phyloP scores from a whole-genome alignment of 768 basidiomycete genomes.

The Phylloporus rhodoxanthus region DNA sequence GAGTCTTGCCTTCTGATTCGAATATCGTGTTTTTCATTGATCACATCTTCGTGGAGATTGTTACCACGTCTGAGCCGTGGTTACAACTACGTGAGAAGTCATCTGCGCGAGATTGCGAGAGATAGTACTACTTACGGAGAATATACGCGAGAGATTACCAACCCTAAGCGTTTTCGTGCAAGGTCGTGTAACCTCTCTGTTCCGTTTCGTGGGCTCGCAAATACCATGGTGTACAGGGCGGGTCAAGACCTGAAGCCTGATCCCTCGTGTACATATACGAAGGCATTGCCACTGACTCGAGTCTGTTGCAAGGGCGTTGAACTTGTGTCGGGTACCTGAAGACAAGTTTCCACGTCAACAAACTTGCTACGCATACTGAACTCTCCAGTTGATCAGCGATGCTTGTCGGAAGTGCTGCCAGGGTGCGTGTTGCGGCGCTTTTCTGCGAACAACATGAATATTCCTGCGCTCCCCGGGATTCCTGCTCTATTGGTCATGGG shows the following conservation, averaged over 20 bases:
- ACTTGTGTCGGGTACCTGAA: neutral
- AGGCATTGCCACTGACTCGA: neutral
- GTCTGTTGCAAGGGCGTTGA: neutral
- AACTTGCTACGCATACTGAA: neutral
- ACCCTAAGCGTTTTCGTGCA: neutral
- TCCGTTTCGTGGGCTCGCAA: neutral
- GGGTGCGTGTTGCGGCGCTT: neutral
- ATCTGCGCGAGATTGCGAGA: neutral
- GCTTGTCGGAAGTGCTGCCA: neutral
- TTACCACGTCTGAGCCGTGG: constrained; percentile 1
- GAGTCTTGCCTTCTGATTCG: neutral
- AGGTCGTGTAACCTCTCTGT: neutral
- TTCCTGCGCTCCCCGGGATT: neutral
- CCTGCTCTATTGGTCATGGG: neutral
- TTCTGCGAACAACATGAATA: neutral
- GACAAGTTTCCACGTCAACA: constrained; percentile 1
- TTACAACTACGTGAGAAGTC: neutral
- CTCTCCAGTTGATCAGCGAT: neutral
- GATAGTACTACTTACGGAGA: neutral
- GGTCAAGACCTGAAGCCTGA: neutral
- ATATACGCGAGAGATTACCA: neutral
- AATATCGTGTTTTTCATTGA: constrained; percentile 4
- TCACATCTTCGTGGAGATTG: constrained; percentile 2
- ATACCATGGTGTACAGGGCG: neutral
- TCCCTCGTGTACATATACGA: neutral